A percentile compares a stretch with the other conserved stretches of the same genome.
phyloP scores from a whole-genome alignment of 2,329 filamentous ascomycete genomes.

The Xylaria sp. region DNA sequence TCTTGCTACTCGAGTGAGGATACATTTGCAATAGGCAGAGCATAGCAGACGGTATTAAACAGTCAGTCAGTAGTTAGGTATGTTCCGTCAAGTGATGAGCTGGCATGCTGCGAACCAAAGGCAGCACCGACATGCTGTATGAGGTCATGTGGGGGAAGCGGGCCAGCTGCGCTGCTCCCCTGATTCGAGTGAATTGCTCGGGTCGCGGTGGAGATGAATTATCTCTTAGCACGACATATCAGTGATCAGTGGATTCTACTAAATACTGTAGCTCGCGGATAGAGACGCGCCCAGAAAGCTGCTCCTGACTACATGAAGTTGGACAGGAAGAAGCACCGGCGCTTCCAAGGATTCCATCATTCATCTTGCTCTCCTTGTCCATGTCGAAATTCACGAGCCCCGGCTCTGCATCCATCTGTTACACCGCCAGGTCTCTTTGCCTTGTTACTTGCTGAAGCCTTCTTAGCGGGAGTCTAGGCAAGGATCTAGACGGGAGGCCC shows the following conservation, averaged over 20 bases:
- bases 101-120: conserved; percentile 22
- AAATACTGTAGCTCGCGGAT: background rate
- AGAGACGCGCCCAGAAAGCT: background rate
- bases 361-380: conserved; percentile 3
- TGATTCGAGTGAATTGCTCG: conserved; percentile 15
- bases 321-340: background rate
- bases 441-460: conserved; percentile 5
- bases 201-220: conserved; percentile 6
- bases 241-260: background rate
- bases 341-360: no score
- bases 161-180: conserved; percentile 26
- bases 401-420: conserved; percentile 1
- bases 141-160: conserved; percentile 38
- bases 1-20: conserved; percentile 1
- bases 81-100: conserved; percentile 26
- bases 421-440: background rate
- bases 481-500: conserved; percentile 29
- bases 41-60: conserved; percentile 6
- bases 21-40: conserved; percentile 1
- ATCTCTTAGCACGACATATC: background rate
- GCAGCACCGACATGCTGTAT: conserved; percentile 26
- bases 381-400: conserved; percentile 3
- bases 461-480: conserved; percentile 7
- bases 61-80: no score
- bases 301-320: background rate